A percentile compares a stretch with the other conserved stretches of the same genome.
Evolutionary conservation across 2,329 filamentous ascomycete genomes (phyloP).

Genomic region (Ophiosphaerella korrae): DNA sequence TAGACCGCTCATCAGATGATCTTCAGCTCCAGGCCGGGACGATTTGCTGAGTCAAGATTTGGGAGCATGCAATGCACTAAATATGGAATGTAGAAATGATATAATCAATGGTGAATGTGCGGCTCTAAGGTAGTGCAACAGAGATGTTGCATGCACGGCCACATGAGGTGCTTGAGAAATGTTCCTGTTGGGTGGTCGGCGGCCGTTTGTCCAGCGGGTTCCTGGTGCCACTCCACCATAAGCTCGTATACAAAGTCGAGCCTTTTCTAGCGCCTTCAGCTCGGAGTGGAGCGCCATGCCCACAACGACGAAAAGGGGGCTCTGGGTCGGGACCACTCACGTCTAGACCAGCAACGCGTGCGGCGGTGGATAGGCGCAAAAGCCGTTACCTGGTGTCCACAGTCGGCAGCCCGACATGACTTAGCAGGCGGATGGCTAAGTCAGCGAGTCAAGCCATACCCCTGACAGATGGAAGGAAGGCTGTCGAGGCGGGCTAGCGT

Average conservation of each 20-base stretch:
- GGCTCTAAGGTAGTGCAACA: slow-evolving; percentile 19
- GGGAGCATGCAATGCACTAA: slow-evolving; percentile 1
- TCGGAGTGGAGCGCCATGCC: slow-evolving; percentile 1
- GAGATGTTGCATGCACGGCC: slow-evolving; percentile 5
- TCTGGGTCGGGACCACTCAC: slow-evolving; percentile 5
- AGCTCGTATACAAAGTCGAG: slow-evolving; percentile 20
- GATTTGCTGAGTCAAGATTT: slow-evolving; percentile 4
- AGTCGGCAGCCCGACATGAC: too few species aligned
- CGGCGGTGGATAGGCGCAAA: slow-evolving; percentile 9
- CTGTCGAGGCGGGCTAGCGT: neutral
- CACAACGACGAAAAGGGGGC: slow-evolving; percentile 13
- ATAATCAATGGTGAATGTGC: slow-evolving; percentile 9
- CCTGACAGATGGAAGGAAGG: neutral
- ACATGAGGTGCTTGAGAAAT: neutral
- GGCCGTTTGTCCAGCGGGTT: neutral
- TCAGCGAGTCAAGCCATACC: slow-evolving; percentile 9
- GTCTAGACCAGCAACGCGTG: slow-evolving; percentile 10
- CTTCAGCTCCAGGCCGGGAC: slow-evolving; percentile 13
- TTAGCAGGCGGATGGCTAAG: neutral
- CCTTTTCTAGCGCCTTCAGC: slow-evolving; percentile 20
- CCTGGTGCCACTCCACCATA: slow-evolving; percentile 18
- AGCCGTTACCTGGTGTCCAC: neutral
- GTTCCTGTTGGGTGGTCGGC: slow-evolving; percentile 17
- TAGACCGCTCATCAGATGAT: slow-evolving; percentile 26
- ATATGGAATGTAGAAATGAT: slow-evolving; percentile 7